These are phyloP conservation scores for Prunus armeniaca DNA, from an alignment of 306 rosid species.

Conservation along the genomic window DNA sequence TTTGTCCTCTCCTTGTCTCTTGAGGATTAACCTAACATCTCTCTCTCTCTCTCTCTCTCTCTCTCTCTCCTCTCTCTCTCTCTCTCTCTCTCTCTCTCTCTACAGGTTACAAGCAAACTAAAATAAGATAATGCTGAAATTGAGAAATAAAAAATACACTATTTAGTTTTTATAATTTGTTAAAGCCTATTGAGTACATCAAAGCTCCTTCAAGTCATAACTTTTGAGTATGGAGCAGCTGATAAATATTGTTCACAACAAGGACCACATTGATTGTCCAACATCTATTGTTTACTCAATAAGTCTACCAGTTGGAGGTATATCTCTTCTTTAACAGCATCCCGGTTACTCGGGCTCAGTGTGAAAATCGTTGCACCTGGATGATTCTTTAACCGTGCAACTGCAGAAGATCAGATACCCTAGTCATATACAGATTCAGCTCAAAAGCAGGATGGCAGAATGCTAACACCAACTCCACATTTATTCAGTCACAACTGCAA, in stretches of 20 bases:
- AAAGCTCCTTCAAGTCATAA: not conserved
- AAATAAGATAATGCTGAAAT: not conserved
- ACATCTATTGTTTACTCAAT: slow-evolving; percentile 34
- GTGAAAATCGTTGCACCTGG: slow-evolving; percentile 59
- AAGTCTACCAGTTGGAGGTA: slow-evolving; percentile 43
- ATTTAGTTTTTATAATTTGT: not conserved
- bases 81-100: no score
- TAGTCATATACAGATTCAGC: slow-evolving; percentile 14
- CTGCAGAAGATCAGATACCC: slow-evolving; percentile 40
- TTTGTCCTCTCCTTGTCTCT: not conserved
- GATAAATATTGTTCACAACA: slow-evolving; percentile 1
- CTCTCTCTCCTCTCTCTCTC: no score
- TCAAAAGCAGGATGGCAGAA: not conserved
- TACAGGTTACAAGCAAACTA: no score
- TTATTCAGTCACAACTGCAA: not conserved
- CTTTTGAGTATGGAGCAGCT: not conserved
- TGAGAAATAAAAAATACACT: not conserved
- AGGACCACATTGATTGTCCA: not conserved
- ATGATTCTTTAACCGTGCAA: slow-evolving; percentile 74
- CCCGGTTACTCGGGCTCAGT: slow-evolving; percentile 57
- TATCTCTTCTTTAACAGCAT: slow-evolving; percentile 54
- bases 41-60: no score
- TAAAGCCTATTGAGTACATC: not conserved
- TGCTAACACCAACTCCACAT: not conserved
- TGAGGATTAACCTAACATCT: no score